Evolutionary conservation across 2,329 filamentous ascomycete species (phyloP).

Genomic region (Cyphellophora europaea): DNA sequence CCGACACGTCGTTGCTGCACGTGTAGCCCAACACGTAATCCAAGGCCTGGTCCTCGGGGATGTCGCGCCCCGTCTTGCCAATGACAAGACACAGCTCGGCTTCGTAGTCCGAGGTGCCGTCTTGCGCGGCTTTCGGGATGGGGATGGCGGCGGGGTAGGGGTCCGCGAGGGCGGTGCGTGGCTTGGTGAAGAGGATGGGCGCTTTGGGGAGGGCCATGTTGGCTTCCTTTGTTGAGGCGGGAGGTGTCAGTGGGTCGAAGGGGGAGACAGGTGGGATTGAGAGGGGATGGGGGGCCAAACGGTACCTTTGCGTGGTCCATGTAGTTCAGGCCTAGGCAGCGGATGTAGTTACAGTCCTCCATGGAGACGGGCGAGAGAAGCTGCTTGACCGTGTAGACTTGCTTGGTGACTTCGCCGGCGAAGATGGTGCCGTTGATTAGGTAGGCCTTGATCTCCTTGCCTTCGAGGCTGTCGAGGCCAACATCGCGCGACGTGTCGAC

Average conservation of each 20-base stretch:
- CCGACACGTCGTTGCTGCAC: conserved; percentile 31
- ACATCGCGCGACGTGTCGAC: conserved; percentile 26
- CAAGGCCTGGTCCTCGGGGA: conserved; percentile 26
- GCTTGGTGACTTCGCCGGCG: conserved; percentile 25
- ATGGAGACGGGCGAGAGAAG: conserved; percentile 18
- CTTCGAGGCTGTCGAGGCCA: conserved; percentile 24
- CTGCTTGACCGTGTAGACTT: conserved; percentile 17
- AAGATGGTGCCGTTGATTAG: conserved; percentile 27
- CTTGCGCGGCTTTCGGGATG: conserved; percentile 25
- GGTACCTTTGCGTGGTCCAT: conserved; percentile 25
- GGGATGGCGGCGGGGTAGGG: conserved; percentile 22
- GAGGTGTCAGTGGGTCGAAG: background rate
- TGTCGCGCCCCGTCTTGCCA: conserved; percentile 26
- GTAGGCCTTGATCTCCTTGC: conserved; percentile 25
- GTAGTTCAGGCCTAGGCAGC: conserved; percentile 40
- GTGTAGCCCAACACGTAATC: conserved; percentile 34
- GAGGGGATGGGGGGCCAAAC: conserved; percentile 1
- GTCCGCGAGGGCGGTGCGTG: conserved; percentile 25
- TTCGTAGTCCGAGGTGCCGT: conserved; percentile 32
- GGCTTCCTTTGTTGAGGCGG: conserved; percentile 21
- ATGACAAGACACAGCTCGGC: conserved; percentile 32
- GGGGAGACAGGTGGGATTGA: background rate
- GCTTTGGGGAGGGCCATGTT: conserved; percentile 27
- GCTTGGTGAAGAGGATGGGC: conserved; percentile 31
- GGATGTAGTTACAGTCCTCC: conserved; percentile 23